Evolutionary conservation across 257 asterid species (phyloP), one percentile per base, ranked within the genome.

Genomic region (Solanum lycopersicoides): DNA sequence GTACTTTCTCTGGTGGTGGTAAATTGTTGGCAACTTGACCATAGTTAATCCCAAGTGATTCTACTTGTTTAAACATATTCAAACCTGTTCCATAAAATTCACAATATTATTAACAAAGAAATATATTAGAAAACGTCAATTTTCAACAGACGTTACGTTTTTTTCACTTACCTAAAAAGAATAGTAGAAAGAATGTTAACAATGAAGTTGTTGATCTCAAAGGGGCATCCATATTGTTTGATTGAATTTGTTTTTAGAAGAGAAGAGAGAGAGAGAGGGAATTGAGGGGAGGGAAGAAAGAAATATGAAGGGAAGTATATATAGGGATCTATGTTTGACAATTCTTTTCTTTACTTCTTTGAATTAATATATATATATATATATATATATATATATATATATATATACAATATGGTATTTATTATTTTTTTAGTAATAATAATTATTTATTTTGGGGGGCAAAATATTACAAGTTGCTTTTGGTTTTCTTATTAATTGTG

Each of bases 21-120:
- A 97, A 86, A 72, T 96, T 92, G 95, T 97, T 92, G 13, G 86
- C 99, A 14, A 97, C 94, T 86, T 95, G 98, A 30, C 99, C 99
- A 84, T 97, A 96, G 84, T 96, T 96, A 37, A 96, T 94, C 85
- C 99, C 99, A 80, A 96, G 87, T 9, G 97, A 90, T 76, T 90
- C 90, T 35, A 88, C 97, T 65, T 86, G 87, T 82, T 56, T 84
- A 11, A 90, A 23, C 15, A 84, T 88, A 72, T 85, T 77, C 4
- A 91, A 85, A 87, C 93, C 95, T 94, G 89, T 83, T 75, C 3
- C 42, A 79, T 39, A 28, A 20, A 83, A 86, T 23, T 16, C 15
- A 25, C 32, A 68, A 53, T 66, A 68, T 72, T 44, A 45, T 56
- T 30, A 41, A 69, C 69, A 69, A 69, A 47, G 16, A 71, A 23